Evolutionary conservation across 345 rosid genomes (phyloP).

Genomic region (Nasturtium officinale): DNA sequence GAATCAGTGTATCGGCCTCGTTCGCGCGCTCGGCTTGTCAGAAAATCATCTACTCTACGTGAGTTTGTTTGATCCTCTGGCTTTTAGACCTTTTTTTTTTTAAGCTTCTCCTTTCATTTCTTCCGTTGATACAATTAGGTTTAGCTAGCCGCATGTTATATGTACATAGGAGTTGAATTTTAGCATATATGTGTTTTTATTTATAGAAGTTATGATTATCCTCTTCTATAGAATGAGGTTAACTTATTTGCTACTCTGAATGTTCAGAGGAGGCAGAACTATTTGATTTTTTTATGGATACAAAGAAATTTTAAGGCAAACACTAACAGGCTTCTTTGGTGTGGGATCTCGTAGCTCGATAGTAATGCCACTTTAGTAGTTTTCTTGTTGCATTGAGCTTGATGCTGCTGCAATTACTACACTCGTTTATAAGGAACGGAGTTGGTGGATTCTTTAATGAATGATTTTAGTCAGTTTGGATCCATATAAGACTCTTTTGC

Average conservation of each 20-base stretch:
- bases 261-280: conserved; percentile 1
- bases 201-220: background rate
- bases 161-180: background rate
- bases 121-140: conserved; percentile 1
- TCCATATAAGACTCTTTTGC: background rate
- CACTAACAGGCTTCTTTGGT: too few species aligned
- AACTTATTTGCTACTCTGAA: conserved; percentile 6
- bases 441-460: background rate
- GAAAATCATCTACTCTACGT: conserved; percentile 73
- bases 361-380: too few species aligned
- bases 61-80: conserved; percentile 49
- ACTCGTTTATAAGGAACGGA: background rate
- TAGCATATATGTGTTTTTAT: background rate
- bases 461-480: background rate
- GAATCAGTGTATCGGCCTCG: conserved; percentile 88
- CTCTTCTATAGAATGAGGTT: background rate
- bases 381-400: too few species aligned
- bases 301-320: too few species aligned
- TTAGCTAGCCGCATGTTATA: background rate
- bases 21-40: conserved; percentile 77
- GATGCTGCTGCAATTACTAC: background rate
- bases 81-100: background rate
- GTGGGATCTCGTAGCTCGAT: background rate
- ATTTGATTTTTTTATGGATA: background rate
- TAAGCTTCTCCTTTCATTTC: background rate